A percentile compares a stretch with the other conserved stretches of the same genome.
phyloP scores from a whole-genome alignment of 2,329 filamentous ascomycete species.

The Ascochyta fabae region DNA sequence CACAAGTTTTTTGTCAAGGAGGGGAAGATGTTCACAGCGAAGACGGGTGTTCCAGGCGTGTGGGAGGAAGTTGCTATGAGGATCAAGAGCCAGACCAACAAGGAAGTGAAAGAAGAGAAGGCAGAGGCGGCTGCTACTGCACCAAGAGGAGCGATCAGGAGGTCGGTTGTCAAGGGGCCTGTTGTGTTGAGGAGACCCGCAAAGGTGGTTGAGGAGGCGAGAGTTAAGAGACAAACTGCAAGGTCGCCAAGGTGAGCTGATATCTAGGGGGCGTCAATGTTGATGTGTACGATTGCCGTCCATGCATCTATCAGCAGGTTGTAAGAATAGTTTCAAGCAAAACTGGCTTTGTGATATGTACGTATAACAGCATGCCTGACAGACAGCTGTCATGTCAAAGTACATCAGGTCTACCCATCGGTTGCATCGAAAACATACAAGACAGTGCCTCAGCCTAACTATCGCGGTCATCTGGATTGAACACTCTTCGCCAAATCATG shows the following conservation, averaged over 20 bases:
- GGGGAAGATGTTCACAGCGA: constrained; percentile 38
- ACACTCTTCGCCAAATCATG: too few species aligned
- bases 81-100: constrained; percentile 37
- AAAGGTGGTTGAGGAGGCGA: constrained; percentile 13
- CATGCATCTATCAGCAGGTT: not conserved
- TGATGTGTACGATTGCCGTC: not conserved
- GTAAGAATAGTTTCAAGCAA: not conserved
- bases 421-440: too few species aligned
- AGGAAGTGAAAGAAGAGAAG: constrained; percentile 1
- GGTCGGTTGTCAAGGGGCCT: constrained; percentile 4
- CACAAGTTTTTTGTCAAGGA: constrained; percentile 48
- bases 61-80: constrained; percentile 43
- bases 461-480: too few species aligned
- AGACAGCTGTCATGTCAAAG: too few species aligned
- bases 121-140: constrained; percentile 1
- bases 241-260: not conserved
- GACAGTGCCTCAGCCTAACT: too few species aligned
- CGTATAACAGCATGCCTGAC: too few species aligned
- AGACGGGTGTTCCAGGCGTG: constrained; percentile 43
- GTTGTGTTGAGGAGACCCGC: constrained; percentile 6
- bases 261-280: not conserved
- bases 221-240: constrained; percentile 36
- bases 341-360: too few species aligned
- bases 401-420: too few species aligned
- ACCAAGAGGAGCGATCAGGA: constrained; percentile 1